A percentile compares a stretch with the other conserved stretches of the same genome.
These are phyloP conservation scores for Leishmania martiniquensis DNA, from an alignment of 208 protist genomes.

Conservation along the genomic window DNA sequence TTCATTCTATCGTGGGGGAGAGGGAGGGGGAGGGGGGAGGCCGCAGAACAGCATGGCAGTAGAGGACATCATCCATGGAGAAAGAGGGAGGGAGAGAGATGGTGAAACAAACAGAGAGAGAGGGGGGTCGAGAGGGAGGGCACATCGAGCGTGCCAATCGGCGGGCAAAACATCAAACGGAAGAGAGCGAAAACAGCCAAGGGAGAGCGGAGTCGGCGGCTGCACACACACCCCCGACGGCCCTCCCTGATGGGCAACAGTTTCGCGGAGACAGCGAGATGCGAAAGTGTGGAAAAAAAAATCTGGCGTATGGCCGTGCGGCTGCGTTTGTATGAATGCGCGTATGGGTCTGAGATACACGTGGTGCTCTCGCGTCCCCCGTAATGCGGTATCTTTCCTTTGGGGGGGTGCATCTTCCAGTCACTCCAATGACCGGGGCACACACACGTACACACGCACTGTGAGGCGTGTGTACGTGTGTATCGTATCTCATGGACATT, in stretches of 20 bases:
- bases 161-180: neutral
- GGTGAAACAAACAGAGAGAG: neutral
- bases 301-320: neutral
- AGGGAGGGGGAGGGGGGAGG: neutral
- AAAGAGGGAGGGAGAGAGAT: neutral
- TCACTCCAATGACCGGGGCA: neutral
- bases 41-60: neutral
- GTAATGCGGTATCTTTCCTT: neutral
- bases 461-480: too few species aligned
- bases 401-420: too few species aligned
- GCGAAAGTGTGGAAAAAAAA: neutral
- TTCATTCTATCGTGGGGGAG: neutral
- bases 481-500: neutral
- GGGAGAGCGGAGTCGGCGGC: neutral
- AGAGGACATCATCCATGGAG: neutral
- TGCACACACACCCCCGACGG: neutral
- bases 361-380: neutral
- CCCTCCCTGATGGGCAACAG: neutral
- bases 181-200: slow-evolving; percentile 4
- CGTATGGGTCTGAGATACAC: neutral
- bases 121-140: neutral
- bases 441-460: too few species aligned
- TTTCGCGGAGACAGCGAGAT: neutral
- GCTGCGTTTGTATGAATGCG: neutral
- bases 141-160: neutral